Evolutionary conservation across 192 early-diverging fungal species (phyloP).

Genomic region (Polychytrium aggregatum): DNA sequence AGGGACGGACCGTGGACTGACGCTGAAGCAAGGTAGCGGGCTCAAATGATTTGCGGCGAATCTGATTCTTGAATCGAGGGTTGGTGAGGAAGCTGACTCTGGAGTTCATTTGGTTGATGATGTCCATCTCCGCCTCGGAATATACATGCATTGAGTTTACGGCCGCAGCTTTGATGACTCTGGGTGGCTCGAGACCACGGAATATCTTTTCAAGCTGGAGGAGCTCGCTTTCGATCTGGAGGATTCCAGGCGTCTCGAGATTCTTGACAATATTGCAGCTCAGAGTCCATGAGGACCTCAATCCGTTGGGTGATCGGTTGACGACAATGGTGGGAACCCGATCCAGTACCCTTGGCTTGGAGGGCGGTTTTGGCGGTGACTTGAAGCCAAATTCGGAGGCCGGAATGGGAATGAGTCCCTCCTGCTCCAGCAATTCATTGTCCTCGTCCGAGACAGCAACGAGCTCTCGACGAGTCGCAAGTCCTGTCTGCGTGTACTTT

Average conservation of each 20-base stretch:
- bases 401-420: too few relatives aligned
- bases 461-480: too few relatives aligned
- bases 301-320: too few relatives aligned
- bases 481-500: too few relatives aligned
- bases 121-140: conserved; percentile 11
- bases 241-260: conserved; percentile 14
- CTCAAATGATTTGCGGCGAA: not conserved
- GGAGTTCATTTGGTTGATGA: conserved; percentile 11
- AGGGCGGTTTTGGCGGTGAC: too few relatives aligned
- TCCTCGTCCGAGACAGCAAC: too few relatives aligned
- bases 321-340: too few relatives aligned
- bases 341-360: too few relatives aligned
- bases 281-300: conserved; percentile 12
- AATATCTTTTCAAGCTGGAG: not conserved
- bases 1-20: not conserved
- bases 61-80: conserved; percentile 16
- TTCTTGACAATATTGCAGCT: conserved; percentile 10
- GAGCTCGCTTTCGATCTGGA: conserved; percentile 13
- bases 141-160: conserved; percentile 26
- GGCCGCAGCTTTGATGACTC: not conserved
- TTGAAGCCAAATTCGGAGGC: too few relatives aligned
- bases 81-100: conserved; percentile 20
- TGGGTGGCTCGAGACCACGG: conserved; percentile 11
- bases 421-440: too few relatives aligned
- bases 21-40: not conserved